Evolutionary conservation across 1,139 yeast genomes (phyloP).

Genomic region (Pichia inconspicua): DNA sequence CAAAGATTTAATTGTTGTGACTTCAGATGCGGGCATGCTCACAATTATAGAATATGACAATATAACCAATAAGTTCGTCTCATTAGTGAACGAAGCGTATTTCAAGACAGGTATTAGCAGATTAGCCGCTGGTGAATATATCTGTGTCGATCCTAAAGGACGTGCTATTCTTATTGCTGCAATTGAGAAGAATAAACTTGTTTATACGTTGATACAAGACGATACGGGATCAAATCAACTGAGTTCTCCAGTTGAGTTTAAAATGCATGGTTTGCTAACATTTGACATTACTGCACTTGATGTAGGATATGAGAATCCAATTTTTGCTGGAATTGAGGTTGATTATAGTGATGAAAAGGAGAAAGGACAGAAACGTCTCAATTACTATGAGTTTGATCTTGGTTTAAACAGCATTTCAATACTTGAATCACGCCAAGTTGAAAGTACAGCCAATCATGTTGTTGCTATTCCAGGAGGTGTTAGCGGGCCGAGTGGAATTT

Average conservation of each 20-base stretch:
- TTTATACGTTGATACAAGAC: slow-evolving; percentile 50
- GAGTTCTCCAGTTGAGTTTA: slow-evolving; percentile 71
- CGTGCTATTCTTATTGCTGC: slow-evolving; percentile 68
- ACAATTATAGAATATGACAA: slow-evolving; percentile 46
- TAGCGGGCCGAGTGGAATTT: slow-evolving; percentile 56
- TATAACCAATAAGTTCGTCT: slow-evolving; percentile 35
- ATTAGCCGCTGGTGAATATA: slow-evolving; percentile 65
- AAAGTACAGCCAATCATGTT: slow-evolving; percentile 36
- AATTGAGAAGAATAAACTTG: slow-evolving; percentile 62
- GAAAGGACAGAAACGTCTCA: slow-evolving; percentile 30
- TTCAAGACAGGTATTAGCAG: slow-evolving; percentile 72
- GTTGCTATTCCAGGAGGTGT: slow-evolving; percentile 42
- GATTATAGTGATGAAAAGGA: slow-evolving; percentile 32
- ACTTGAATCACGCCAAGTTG: slow-evolving; percentile 37
- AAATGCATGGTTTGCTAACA: slow-evolving; percentile 45
- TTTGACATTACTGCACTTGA: slow-evolving; percentile 55
- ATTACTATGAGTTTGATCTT: slow-evolving; percentile 74
- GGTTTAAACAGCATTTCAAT: slow-evolving; percentile 73
- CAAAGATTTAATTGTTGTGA: slow-evolving; percentile 54
- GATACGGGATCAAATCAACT: slow-evolving; percentile 27
- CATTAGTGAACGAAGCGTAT: slow-evolving; percentile 57
- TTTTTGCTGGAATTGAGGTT: slow-evolving; percentile 74
- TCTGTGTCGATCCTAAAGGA: slow-evolving; percentile 67
- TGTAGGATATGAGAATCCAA: slow-evolving; percentile 73
- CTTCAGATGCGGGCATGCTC: slow-evolving; percentile 78